phyloP scores from a whole-genome alignment of 495 filamentous ascomycete species.

The Friedmanniomyces endolithicus region DNA sequence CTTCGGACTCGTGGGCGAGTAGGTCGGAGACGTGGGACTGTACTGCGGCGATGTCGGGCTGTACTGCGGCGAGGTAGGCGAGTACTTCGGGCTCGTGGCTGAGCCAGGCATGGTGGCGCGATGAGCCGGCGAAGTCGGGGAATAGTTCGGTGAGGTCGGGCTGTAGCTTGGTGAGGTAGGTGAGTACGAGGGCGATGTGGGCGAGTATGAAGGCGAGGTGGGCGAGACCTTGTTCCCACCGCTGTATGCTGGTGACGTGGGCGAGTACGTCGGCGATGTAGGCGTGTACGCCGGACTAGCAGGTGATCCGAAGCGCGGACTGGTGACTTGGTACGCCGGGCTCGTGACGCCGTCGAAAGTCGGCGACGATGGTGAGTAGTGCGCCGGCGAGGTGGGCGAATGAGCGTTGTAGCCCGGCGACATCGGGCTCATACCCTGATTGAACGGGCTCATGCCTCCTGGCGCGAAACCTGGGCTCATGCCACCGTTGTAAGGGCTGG shows the following conservation, averaged over 20 bases:
- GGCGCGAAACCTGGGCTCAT: conserved; percentile 64
- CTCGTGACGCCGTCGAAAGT: conserved; percentile 26
- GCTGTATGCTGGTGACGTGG: conserved; percentile 52
- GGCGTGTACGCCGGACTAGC: conserved; percentile 34
- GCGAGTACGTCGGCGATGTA: conserved; percentile 34
- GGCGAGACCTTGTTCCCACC: conserved; percentile 32
- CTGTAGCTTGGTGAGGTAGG: conserved; percentile 75
- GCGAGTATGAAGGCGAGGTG: conserved; percentile 42
- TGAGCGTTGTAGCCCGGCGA: conserved; percentile 62
- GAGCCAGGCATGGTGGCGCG: conserved; percentile 32
- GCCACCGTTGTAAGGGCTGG: conserved; percentile 50
- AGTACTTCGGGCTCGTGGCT: conserved; percentile 34
- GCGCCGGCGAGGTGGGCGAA: conserved; percentile 50
- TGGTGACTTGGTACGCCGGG: conserved; percentile 49
- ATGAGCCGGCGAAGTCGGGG: conserved; percentile 27
- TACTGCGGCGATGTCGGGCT: conserved; percentile 67
- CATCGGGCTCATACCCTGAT: conserved; percentile 55
- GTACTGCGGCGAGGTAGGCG: conserved; percentile 52
- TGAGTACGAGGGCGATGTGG: conserved; percentile 57
- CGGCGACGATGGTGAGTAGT: conserved; percentile 58
- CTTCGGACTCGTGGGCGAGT: conserved; percentile 32
- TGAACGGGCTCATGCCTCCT: conserved; percentile 56
- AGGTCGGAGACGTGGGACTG: conserved; percentile 58
- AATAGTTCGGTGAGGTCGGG: conserved; percentile 43
- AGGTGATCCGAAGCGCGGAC: conserved; percentile 40